Base-by-base conservation (phyloP, 495 filamentous ascomycete genomes). In the Lophiotrema nucula region DNA sequence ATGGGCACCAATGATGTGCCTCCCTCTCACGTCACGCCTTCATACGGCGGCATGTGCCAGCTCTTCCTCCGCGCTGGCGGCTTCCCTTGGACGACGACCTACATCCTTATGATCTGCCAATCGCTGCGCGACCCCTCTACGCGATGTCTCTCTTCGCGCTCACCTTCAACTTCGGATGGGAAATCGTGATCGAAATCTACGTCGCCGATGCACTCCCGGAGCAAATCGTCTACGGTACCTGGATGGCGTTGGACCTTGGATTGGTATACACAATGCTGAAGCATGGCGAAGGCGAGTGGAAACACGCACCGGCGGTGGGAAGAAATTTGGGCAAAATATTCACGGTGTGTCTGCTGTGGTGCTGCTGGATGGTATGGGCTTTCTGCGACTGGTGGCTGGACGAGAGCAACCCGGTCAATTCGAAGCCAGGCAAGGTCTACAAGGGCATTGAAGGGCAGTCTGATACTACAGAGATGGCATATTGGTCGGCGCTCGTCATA, bases 401-500 rank as follows among this genome's bases (percentile, higher is more conserved):
- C 3, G 31, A 38, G 21, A 15, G 6, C 1, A 68, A 69, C 42
- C 56, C 70, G 21, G 67, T 74, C 43, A 61, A 65, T 21, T 67
- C 65, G 42, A 60, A 56, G 31, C 56, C 64, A 23, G 70, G 69
- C 27, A 76, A 77, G 58, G 70, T 67, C 45, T 74, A 70, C 60
- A 11, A 46, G 2, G 74, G 75, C 4, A 56, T 50, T 21, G 60
- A 71, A 18, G 71, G 70, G 11, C 64, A 64, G 35, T n/a, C n/a
- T n/a, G 74, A 77, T 61, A 74, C 67, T 13, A 73, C 75, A n/a
- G 75, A 79, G 62, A 27, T 76, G 60, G 72, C 66, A 5, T 75
- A 70, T 53, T 79, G 74, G 74, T 69, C 58, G 15, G 67, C 70
- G 0, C 63, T 58, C 1, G 42, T 71, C 6, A 38, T 55, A 26